These are phyloP conservation scores for Pythium insidiosum DNA, from an alignment of 352 stramenopile genomes.

Conservation along the genomic window DNA sequence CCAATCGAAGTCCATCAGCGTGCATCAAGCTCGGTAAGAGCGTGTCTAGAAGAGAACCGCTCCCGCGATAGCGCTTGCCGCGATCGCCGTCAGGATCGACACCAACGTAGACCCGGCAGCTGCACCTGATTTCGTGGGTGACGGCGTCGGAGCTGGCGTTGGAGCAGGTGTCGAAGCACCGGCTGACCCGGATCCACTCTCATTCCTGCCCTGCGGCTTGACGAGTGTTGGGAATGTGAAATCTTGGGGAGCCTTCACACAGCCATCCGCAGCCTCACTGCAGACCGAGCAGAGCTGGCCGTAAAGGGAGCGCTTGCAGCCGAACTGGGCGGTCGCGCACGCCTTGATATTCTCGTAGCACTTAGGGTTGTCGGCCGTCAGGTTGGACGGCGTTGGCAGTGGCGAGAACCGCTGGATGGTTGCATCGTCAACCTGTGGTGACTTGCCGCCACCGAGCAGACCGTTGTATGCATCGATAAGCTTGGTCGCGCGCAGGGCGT, in stretches of 20 bases:
- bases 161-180: background rate
- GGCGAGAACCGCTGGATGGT: conserved; percentile 30
- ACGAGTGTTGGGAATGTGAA: conserved; percentile 24
- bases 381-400: conserved; percentile 29
- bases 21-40: too few species aligned
- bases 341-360: conserved; percentile 57
- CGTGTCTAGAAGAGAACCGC: too few species aligned
- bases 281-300: conserved; percentile 54
- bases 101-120: too few species aligned
- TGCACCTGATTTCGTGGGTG: too few species aligned
- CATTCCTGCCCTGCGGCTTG: conserved; percentile 4
- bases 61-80: too few species aligned
- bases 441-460: conserved; percentile 13
- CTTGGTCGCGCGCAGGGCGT: conserved; percentile 27
- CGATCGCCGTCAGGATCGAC: background rate
- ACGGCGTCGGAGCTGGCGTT: conserved; percentile 1
- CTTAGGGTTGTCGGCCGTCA: conserved; percentile 37
- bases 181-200: background rate
- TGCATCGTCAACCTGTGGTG: conserved; percentile 21
- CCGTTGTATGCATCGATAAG: conserved; percentile 39
- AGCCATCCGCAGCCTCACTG: conserved; percentile 13
- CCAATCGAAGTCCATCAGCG: too few species aligned
- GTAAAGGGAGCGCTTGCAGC: conserved; percentile 53
- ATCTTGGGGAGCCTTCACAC: conserved; percentile 13
- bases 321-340: conserved; percentile 33